Percentiles rank a stretch among this genome's conserved stretches.
phyloP scores from a whole-genome alignment of 73 alveolate genomes.

The Paramecium tetraurelia region DNA sequence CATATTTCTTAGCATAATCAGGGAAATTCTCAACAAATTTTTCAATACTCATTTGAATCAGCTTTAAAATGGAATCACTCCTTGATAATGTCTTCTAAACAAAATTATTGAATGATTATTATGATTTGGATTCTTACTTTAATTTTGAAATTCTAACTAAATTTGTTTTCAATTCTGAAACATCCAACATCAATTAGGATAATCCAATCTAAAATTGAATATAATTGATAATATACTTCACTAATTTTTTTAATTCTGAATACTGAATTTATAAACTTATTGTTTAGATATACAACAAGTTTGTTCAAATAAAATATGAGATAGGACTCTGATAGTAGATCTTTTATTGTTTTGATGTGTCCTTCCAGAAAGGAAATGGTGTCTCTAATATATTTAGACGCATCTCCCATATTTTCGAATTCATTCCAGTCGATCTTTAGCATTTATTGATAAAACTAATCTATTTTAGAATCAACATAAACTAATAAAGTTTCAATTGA shows the following conservation, averaged over 20 bases:
- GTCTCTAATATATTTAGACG: slow-evolving; percentile 39
- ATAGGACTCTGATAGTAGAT: slow-evolving; percentile 31
- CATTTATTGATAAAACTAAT: not conserved
- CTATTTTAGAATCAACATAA: slow-evolving; percentile 39
- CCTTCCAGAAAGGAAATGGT: not conserved
- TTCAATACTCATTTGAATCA: not conserved
- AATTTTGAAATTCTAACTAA: slow-evolving; percentile 27
- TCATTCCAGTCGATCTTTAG: slow-evolving; percentile 52
- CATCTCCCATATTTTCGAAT: slow-evolving; percentile 37
- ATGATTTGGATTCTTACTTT: slow-evolving; percentile 40
- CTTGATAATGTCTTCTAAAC: slow-evolving; percentile 13
- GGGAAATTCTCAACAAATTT: slow-evolving; percentile 41
- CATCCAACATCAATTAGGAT: slow-evolving; percentile 51
- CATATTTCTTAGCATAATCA: slow-evolving; percentile 49
- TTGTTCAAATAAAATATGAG: slow-evolving; percentile 54
- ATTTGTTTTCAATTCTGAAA: slow-evolving; percentile 46
- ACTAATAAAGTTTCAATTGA: slow-evolving; percentile 15
- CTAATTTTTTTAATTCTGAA: slow-evolving; percentile 35
- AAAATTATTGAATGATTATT: slow-evolving; percentile 3
- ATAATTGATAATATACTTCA: not conserved
- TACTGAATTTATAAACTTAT: slow-evolving; percentile 55
- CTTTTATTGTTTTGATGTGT: slow-evolving; percentile 44
- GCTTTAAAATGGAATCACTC: not conserved
- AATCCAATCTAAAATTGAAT: not conserved
- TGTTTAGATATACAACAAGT: slow-evolving; percentile 36